Conservation (phyloP, 345 rosid genomes). For the Linum lewisii region DNA sequence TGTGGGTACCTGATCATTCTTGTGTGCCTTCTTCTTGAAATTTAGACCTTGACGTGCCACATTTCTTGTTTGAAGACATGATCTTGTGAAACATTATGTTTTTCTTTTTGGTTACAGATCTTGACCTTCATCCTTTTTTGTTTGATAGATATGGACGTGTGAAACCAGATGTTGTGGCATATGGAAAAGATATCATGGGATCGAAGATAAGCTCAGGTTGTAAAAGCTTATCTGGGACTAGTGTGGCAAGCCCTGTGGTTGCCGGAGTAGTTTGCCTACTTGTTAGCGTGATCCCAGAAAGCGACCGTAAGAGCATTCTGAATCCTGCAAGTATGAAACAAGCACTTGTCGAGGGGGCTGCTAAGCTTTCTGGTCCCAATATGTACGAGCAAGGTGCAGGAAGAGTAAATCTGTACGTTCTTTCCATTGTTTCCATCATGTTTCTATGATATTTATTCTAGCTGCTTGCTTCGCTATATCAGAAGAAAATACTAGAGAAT, state of each 20-base stretch:
- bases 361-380: slow-evolving; percentile 89
- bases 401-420: slow-evolving; percentile 86
- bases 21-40: slow-evolving; percentile 1
- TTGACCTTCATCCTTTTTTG: not conserved
- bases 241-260: slow-evolving; percentile 98
- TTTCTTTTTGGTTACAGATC: too few relatives aligned
- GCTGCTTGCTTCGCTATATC: not conserved
- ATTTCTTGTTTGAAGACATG: slow-evolving; percentile 9
- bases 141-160: slow-evolving; percentile 73
- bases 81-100: too few relatives aligned
- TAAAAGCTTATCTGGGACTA: slow-evolving; percentile 95
- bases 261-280: slow-evolving; percentile 98
- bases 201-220: slow-evolving; percentile 95
- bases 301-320: slow-evolving; percentile 48
- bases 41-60: not conserved
- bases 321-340: slow-evolving; percentile 99
- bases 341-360: slow-evolving; percentile 96
- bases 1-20: not conserved
- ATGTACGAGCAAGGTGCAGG: slow-evolving; percentile 99
- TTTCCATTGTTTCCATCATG: slow-evolving; percentile 6
- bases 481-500: too few relatives aligned
- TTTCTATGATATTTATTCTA: not conserved
- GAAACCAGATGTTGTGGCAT: slow-evolving; percentile 95
- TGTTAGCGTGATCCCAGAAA: slow-evolving; percentile 76
- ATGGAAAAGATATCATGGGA: slow-evolving; percentile 94